Conservation (phyloP, 108 stramenopile genomes). For the Cyclotella atomus region DNA sequence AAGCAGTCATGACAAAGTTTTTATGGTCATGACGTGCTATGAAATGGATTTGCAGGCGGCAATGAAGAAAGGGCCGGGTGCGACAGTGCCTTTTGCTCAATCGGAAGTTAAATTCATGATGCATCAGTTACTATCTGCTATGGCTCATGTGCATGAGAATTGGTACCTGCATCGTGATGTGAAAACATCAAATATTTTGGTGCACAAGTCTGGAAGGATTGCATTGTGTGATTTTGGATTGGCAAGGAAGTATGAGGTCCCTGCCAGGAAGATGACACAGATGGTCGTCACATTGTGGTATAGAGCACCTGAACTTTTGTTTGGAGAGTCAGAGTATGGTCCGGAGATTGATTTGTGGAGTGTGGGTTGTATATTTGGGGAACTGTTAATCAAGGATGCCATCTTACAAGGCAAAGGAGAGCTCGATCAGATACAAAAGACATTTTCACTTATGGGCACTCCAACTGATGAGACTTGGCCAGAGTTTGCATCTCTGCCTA, state of each 20-base stretch:
- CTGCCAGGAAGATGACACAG: constrained; percentile 75
- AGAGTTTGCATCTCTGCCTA: constrained; percentile 68
- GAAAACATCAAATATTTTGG: constrained; percentile 92
- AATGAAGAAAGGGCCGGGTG: constrained; percentile 49
- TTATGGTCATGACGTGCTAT: constrained; percentile 95
- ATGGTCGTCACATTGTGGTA: constrained; percentile 94
- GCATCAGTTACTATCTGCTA: constrained; percentile 80
- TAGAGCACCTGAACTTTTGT: constrained; percentile 88
- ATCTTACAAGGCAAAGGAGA: constrained; percentile 94
- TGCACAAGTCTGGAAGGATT: constrained; percentile 74
- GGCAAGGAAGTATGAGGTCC: constrained; percentile 81
- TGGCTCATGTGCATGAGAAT: constrained; percentile 75
- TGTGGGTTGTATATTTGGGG: constrained; percentile 97
- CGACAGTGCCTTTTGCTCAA: constrained; percentile 68
- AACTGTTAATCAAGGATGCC: constrained; percentile 89
- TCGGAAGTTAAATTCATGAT: constrained; percentile 83
- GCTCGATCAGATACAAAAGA: constrained; percentile 96
- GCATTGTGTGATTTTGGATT: constrained; percentile 94
- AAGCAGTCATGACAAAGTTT: constrained; percentile 66
- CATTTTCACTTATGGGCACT: constrained; percentile 87
- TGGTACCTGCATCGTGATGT: constrained; percentile 93
- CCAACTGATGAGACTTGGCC: constrained; percentile 89
- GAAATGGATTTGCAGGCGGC: constrained; percentile 91
- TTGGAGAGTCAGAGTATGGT: constrained; percentile 85
- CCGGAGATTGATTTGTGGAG: constrained; percentile 94